phyloP scores from a whole-genome alignment of 1,139 yeast genomes.

The Chernovozyma sophiae-reginae region DNA sequence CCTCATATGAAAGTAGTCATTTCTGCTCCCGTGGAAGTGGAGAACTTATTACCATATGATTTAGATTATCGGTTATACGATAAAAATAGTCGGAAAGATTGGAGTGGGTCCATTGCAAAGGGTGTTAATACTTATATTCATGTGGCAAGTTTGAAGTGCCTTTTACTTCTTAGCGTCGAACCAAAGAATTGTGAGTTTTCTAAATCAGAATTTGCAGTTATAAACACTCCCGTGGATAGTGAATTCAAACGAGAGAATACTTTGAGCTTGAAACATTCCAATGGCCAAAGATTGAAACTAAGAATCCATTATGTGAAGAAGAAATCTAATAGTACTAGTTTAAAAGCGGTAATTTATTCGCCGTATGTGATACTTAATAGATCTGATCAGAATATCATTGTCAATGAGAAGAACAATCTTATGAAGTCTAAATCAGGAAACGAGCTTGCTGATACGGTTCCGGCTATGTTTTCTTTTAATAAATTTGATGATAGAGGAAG shows the following conservation, averaged over 20 bases:
- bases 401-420: constrained; percentile 55
- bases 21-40: constrained; percentile 84
- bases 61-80: constrained; percentile 73
- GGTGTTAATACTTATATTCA: constrained; percentile 75
- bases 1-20: constrained; percentile 80
- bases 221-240: constrained; percentile 55
- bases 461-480: constrained; percentile 84
- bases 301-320: constrained; percentile 60
- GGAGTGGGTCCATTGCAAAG: constrained; percentile 57
- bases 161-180: constrained; percentile 67
- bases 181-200: constrained; percentile 61
- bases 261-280: constrained; percentile 42
- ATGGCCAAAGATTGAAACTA: constrained; percentile 66
- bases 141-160: constrained; percentile 69
- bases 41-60: constrained; percentile 82
- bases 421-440: constrained; percentile 2
- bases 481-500: constrained; percentile 54
- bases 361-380: constrained; percentile 83
- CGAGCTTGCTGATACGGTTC: constrained; percentile 20
- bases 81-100: constrained; percentile 66
- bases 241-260: constrained; percentile 55
- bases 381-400: constrained; percentile 63
- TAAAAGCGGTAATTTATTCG: constrained; percentile 66
- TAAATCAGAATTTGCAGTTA: constrained; percentile 76
- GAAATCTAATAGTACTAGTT: constrained; percentile 42